Evolutionary conservation across 2,329 filamentous ascomycete genomes (phyloP), one percentile per base, ranked within the genome.

Genomic region (Claviceps quebecensis): DNA sequence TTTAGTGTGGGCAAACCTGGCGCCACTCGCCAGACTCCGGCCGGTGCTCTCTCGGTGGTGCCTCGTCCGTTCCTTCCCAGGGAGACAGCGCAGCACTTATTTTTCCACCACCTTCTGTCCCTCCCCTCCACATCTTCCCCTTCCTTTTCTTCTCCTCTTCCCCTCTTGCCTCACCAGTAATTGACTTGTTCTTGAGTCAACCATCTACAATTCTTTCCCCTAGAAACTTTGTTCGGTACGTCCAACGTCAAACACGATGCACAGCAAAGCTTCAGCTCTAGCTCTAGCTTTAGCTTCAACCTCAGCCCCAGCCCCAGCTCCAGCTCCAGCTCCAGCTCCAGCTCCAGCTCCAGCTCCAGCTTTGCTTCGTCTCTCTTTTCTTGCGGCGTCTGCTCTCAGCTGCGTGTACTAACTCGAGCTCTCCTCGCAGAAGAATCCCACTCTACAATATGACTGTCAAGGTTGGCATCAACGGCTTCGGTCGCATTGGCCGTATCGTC

Each of bases 401-500:
- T 41, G 36, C 51, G 7, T 41, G 6, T 44, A 17, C 51, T 53
- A 38, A 53, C 48, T 47, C 19, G 47, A 47, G 45, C 53, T 51
- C 39, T 40, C 19, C 19, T 26, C 34, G 26, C 48, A 54, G 53
- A 45, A 52, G 14, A 26, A 22, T 50, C 13, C 36, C 43, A 57
- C 53, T 54, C 54, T 50, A 55, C 63, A 67, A 58, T 61, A 71
- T 71, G 69, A 63, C 67, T 69, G 70, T 77, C 70, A 81, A 94
- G 83, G 87, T 94, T 70, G 89, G 89, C 73, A 96, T 95, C 85
- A 97, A 96, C 86, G 91, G 93, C 74, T 98, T 98, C 80, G 93
- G 93, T 78, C 90, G 93, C 75, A 98, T 98, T 75, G 93, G 93
- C 68, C 87, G 93, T 73, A 96, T 98, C 72, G 84, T 97, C 79